phyloP scores from a whole-genome alignment of 2,329 filamentous ascomycete species.

The Ophiocordyceps camponoti-leonardi region DNA sequence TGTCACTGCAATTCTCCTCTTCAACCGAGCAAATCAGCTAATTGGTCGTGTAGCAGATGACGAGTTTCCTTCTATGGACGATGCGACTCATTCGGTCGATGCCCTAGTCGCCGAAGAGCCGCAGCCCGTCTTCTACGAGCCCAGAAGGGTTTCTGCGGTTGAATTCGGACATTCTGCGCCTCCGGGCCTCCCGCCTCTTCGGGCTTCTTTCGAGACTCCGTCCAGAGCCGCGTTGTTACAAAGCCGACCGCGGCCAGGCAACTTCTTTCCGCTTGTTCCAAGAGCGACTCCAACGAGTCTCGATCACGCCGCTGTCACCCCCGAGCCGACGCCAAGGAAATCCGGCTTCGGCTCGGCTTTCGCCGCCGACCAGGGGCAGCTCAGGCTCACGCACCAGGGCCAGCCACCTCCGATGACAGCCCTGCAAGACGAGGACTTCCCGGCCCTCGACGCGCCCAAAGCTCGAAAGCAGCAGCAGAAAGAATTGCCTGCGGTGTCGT shows the following conservation, averaged over 20 bases:
- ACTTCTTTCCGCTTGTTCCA: conserved; percentile 10
- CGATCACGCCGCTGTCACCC: conserved; percentile 11
- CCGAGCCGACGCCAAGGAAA: conserved; percentile 16
- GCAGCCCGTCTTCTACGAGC: conserved; percentile 5
- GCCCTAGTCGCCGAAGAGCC: conserved; percentile 48
- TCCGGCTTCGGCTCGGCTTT: conserved; percentile 13
- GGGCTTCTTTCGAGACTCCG: conserved; percentile 6
- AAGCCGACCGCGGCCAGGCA: conserved; percentile 5
- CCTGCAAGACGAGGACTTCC: conserved; percentile 46
- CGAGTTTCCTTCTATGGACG: conserved; percentile 41
- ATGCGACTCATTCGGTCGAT: conserved; percentile 47
- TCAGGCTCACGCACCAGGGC: conserved; percentile 25
- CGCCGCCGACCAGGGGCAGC: conserved; percentile 26
- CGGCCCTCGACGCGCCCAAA: conserved; percentile 33
- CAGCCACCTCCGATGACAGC: conserved; percentile 7
- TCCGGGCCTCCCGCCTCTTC: conserved; percentile 12
- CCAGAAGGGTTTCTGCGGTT: not conserved
- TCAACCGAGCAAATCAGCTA: conserved; percentile 17
- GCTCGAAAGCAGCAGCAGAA: conserved; percentile 13
- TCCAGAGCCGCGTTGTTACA: conserved; percentile 7
- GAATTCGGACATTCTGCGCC: conserved; percentile 11
- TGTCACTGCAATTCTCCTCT: conserved; percentile 10
- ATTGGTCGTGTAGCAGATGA: conserved; percentile 36
- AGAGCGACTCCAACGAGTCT: conserved; percentile 10
- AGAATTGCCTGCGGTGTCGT: conserved; percentile 13